These are phyloP conservation scores for Pichia pseudocactophila DNA, from an alignment of 805 yeast genomes.

Conservation along the genomic window DNA sequence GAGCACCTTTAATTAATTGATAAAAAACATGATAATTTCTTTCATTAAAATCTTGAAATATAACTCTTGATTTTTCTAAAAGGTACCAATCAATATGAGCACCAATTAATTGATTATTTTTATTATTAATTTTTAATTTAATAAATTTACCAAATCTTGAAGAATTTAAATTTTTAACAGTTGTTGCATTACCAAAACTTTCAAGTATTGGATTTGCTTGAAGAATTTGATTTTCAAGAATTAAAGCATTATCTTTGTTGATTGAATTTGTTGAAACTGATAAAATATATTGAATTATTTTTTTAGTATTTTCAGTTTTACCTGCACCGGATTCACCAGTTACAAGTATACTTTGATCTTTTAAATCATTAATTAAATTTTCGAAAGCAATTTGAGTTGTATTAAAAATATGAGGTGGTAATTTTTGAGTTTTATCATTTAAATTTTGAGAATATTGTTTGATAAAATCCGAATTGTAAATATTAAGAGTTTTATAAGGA, in stretches of 20 bases:
- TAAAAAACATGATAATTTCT: slow-evolving; percentile 92
- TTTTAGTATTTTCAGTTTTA: slow-evolving; percentile 94
- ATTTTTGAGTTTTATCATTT: slow-evolving; percentile 17
- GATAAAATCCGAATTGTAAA: slow-evolving; percentile 56
- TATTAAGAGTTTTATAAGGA: slow-evolving; percentile 71
- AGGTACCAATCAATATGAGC: slow-evolving; percentile 94
- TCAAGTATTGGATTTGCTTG: slow-evolving; percentile 95
- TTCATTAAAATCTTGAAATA: slow-evolving; percentile 63
- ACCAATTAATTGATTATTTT: slow-evolving; percentile 60
- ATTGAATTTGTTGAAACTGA: slow-evolving; percentile 43
- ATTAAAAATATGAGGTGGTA: slow-evolving; percentile 79
- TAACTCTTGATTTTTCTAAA: slow-evolving; percentile 87
- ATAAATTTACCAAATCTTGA: slow-evolving; percentile 96
- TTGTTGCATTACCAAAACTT: slow-evolving; percentile 95
- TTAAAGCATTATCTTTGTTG: slow-evolving; percentile 23
- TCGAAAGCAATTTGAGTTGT: slow-evolving; percentile 81
- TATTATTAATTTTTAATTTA: slow-evolving; percentile 51
- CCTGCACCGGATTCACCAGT: slow-evolving; percentile 99
- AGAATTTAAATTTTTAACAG: slow-evolving; percentile 87
- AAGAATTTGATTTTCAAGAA: slow-evolving; percentile 75
- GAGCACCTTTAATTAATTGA: slow-evolving; percentile 66
- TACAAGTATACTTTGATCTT: slow-evolving; percentile 87
- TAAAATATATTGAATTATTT: slow-evolving; percentile 84
- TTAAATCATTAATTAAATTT: slow-evolving; percentile 55
- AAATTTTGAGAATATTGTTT: slow-evolving; percentile 44